phyloP scores from a whole-genome alignment of 768 basidiomycete species.

The Cubamyces sp. region DNA sequence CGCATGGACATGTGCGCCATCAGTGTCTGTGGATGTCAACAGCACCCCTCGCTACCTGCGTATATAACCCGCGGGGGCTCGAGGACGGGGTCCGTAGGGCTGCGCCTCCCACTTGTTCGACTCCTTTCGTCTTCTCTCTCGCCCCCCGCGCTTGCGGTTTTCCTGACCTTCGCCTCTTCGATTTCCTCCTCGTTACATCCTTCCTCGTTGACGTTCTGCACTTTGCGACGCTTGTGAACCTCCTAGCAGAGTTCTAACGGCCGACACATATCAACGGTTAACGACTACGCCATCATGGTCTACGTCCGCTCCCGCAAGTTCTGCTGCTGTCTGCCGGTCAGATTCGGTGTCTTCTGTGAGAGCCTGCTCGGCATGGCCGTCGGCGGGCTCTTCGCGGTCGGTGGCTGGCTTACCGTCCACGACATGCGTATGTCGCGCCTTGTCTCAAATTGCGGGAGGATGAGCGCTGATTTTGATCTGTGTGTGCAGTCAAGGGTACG shows the following conservation, averaged over 20 bases:
- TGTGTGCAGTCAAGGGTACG: conserved; percentile 25
- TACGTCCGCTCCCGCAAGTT: conserved; percentile 59
- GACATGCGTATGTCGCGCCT: conserved; percentile 44
- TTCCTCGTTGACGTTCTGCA: neutral
- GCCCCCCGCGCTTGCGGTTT: conserved; percentile 11
- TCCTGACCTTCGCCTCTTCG: neutral
- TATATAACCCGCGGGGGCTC: conserved; percentile 12
- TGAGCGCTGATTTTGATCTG: neutral
- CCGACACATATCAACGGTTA: neutral
- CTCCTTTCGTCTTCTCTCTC: conserved; percentile 15
- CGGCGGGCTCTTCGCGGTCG: conserved; percentile 48
- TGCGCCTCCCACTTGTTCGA: conserved; percentile 19
- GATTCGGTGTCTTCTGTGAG: conserved; percentile 64
- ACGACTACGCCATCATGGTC: conserved; percentile 41
- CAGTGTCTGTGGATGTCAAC: conserved; percentile 1
- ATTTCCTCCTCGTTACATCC: neutral
- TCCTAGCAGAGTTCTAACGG: neutral
- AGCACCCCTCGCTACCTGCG: conserved; percentile 1
- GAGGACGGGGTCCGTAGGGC: conserved; percentile 10
- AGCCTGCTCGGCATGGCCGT: conserved; percentile 46
- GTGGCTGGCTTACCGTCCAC: conserved; percentile 51
- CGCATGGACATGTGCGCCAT: conserved; percentile 10
- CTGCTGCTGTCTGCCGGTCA: conserved; percentile 69
- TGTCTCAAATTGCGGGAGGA: neutral
- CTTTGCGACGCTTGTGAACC: neutral